Evolutionary conservation across 768 basidiomycete species (phyloP), one percentile per base, ranked within the genome.

Genomic region (Paxillus rubicundulus): DNA sequence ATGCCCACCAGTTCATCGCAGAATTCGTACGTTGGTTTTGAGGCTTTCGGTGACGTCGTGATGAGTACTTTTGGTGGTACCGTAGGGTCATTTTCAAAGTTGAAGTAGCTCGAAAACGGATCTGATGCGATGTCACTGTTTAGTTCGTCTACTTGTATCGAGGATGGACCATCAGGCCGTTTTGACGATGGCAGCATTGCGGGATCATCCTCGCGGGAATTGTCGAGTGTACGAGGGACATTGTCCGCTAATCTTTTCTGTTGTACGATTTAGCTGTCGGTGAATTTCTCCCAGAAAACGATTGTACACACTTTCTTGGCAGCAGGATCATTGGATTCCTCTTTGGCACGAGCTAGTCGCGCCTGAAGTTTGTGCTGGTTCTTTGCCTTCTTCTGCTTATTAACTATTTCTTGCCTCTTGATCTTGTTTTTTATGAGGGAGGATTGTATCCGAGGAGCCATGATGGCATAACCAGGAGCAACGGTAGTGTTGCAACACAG

Each of bases 211-310:
- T 95, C 87, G 55, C 95, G 84, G 54, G 85, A 89, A 66, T 98
- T 98, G 65, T 99, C 97, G 20, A 98, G 81, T 0, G 97, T 99
- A 41, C 81, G 81, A 1, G 95, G 95, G 9, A 95, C 78, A 74
- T 97, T 97, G 61, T 88, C 82, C 6, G 82, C 79, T 20, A 90
- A 72, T 51, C 94, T 84, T 84, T 86, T 86, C 92, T 95, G 52
- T 44, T 90, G 47, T 18, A 18, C 40, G 37, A 47, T 34, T n/a
- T 20, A 24, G 14, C 37, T 43, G 47, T 54, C 30, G 28, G 27
- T 14, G 34, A 37, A 30, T 45, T 21, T 4, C 28, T 48, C 38
- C 33, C 37, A n/a, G 30, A 28, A n/a, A 42, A 41, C n/a, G 44
- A 48, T 37, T 24, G 33, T 6, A 60, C 79, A 27, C 45, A 92